Base-by-base conservation (phyloP, 805 yeast genomes). In the Zygoascus flipseniorum region DNA sequence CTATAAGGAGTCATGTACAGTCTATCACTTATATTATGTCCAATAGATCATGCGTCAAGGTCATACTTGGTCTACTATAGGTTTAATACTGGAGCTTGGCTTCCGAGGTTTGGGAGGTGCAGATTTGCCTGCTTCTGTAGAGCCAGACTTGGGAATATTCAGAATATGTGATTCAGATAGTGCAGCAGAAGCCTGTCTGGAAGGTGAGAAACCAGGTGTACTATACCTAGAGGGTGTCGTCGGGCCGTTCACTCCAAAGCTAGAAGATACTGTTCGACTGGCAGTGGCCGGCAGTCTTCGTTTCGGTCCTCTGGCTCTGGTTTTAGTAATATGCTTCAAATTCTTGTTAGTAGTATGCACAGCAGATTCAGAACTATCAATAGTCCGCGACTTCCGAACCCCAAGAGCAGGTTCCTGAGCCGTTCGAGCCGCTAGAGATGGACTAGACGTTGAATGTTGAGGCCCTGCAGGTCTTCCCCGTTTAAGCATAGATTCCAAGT, bases 301-400 rank as follows among this genome's bases (percentile, higher is more conserved):
- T 52, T 64, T 71, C 19, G 74, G 76, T 1, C 74, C 75, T 18
- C 65, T 65, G 8, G 73, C 58, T 52, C 76, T 63, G 6, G 52
- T 55, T 57, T 69, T 71, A 41, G 64, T 71, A 10, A 61, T 54
- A 47, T 69, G 73, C 2, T 48, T 60, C 43, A 69, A 54, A 18
- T 51, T 48, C 51, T 54, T 54, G 19, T 54, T 31, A 2, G 52
- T 39, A 6, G 54, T 28, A 13, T 45, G 20, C 26, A 28, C 47
- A 13, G 51, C 3, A 5, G 51, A 32, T 28, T 54, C 55, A 10
- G 55, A 41, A 23, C 49, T 51, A 42, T 60, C 64, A 48, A 62
- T 52, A 1, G 66, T 62, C 8, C 48, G 47, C 2, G 65, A 58
- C 46, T 59, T 59, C 39, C 31, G 11, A 18, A 43, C n/a, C 16